Base-by-base conservation (phyloP, 2,329 filamentous ascomycete species). In the Falciphora oryzae region DNA sequence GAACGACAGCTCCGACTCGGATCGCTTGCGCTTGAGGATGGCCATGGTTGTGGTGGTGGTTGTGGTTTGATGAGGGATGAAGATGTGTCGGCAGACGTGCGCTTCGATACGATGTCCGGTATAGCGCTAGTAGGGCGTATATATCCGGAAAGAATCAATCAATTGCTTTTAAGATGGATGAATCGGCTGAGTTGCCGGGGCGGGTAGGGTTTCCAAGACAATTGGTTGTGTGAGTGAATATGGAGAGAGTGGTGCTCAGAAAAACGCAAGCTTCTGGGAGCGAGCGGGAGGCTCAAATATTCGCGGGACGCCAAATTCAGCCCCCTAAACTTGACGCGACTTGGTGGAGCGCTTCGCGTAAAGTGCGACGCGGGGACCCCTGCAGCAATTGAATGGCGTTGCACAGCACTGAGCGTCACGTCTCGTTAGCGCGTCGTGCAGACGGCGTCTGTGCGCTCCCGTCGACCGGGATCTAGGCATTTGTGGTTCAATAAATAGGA, bases 11-110 rank as follows among this genome's bases (percentile, higher is more conserved):
- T 86, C 84, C 28, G 83, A 84, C 64, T 82, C 79, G 69, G 85
- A 88, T 58, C 85, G 82, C 78, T 89, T 89, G 75, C 86, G 85
- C 73, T 89, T 89, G 71, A 86, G 76, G 31, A 80, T 59, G 27
- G 61, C 32, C 5, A 66, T 73, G 83, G 85, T 86, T n/a, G 28
- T 67, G 62, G 22, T 11, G 50, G 57, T 16, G 2, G 28, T 31
- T 53, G 22, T 32, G 61, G n/a, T 63, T n/a, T n/a, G 44, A n/a
- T 7, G 44, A 53, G 18, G 44, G 35, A 38, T 35, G 32, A 11
- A 35, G 32, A 35, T 38, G 35, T 2, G 14, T 38, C 16, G 44
- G 44, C 18, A n/a, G 44, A 53, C 4, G 5, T n/a, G 22, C 10
- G 44, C 5, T 7, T 53, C 18, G 18, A 53, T 53, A n/a, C 6